A percentile compares a stretch with the other conserved stretches of the same genome.
These are phyloP conservation scores for Fusarium mangiferae DNA, from an alignment of 2,329 filamentous ascomycete species.

Conservation along the genomic window DNA sequence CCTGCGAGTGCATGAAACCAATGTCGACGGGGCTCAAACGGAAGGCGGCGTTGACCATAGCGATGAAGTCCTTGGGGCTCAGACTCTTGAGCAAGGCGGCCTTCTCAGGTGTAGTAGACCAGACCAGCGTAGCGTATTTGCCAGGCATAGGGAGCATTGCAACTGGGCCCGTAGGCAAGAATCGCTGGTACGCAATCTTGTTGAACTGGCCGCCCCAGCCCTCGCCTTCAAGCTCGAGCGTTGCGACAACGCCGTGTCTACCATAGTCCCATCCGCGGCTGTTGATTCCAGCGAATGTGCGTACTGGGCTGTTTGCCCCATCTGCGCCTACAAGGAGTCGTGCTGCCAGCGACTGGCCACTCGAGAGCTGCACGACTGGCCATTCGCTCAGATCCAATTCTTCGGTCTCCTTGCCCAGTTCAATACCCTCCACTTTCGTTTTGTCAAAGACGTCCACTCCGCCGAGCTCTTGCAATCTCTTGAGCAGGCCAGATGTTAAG, in stretches of 20 bases:
- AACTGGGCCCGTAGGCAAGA: conserved; percentile 90
- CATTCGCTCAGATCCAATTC: conserved; percentile 83
- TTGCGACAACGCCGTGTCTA: conserved; percentile 90
- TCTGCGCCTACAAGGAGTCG: conserved; percentile 92
- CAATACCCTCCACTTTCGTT: conserved; percentile 82
- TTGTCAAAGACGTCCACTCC: conserved; percentile 78
- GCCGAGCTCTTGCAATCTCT: conserved; percentile 75
- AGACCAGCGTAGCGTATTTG: conserved; percentile 86
- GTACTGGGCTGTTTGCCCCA: conserved; percentile 92
- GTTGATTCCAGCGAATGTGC: conserved; percentile 86
- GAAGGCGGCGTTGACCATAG: conserved; percentile 95
- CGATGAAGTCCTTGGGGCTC: conserved; percentile 76
- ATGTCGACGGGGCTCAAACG: conserved; percentile 82
- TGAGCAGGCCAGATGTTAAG: conserved; percentile 80
- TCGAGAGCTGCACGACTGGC: conserved; percentile 82
- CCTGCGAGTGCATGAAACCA: conserved; percentile 78
- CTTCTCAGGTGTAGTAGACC: conserved; percentile 88
- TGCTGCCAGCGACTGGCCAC: conserved; percentile 76
- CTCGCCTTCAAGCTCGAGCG: conserved; percentile 75
- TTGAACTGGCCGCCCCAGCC: conserved; percentile 63
- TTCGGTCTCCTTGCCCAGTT: conserved; percentile 74
- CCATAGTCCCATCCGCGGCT: conserved; percentile 94
- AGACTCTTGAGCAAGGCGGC: conserved; percentile 84
- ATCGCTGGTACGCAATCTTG: conserved; percentile 92
- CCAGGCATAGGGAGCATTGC: conserved; percentile 91